Conservation (phyloP, 345 rosid species). For the Eucalyptus pauciflora region DNA sequence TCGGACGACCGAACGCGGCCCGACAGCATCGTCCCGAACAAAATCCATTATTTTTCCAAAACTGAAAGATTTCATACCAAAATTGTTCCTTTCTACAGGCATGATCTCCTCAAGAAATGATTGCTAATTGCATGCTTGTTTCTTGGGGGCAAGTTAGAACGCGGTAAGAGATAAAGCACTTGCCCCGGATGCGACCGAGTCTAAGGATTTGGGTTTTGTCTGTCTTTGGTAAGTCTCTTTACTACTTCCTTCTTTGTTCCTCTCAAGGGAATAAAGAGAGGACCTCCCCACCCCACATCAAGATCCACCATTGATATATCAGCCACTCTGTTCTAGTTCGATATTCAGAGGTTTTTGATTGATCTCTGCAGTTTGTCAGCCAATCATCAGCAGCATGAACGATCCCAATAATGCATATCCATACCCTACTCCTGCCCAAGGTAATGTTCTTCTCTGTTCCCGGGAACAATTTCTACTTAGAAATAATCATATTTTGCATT, state of each 20-base stretch:
- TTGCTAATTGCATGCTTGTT: background rate
- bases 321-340: background rate
- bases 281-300: background rate
- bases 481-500: fast-evolving
- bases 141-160: background rate
- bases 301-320: background rate
- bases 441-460: background rate
- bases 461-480: fast-evolving
- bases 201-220: background rate
- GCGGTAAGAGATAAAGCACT: background rate
- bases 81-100: background rate
- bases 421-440: background rate
- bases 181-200: background rate
- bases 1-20: background rate
- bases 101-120: background rate
- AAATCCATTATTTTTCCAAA: background rate
- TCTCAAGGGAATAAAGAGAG: background rate
- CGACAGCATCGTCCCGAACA: background rate
- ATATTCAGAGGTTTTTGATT: background rate
- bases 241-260: background rate
- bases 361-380: background rate
- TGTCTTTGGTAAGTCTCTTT: background rate
- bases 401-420: background rate
- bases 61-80: background rate
- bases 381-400: background rate